phyloP scores from a whole-genome alignment of 768 basidiomycete genomes.

The Cystobasidium onofrii region DNA sequence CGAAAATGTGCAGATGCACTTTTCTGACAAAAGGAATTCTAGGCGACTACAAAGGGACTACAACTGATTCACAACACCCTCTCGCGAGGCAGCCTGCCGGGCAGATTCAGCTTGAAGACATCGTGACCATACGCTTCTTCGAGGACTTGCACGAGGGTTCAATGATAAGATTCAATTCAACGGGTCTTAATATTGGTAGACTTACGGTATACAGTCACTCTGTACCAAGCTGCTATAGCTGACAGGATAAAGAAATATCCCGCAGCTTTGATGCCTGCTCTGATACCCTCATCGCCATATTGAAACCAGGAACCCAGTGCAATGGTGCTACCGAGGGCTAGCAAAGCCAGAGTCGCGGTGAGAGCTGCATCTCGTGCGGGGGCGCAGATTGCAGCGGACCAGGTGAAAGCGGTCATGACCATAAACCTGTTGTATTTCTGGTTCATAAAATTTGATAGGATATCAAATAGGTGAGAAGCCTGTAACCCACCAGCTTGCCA shows the following conservation, averaged over 20 bases:
- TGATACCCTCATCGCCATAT: slow-evolving; percentile 2
- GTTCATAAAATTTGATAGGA: too few species aligned
- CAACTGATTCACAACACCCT: too few species aligned
- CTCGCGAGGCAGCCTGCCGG: neutral
- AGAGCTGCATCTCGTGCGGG: neutral
- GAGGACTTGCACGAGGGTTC: neutral
- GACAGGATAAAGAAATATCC: neutral
- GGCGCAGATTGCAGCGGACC: neutral
- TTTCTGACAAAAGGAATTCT: too few species aligned
- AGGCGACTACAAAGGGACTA: too few species aligned
- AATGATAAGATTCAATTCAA: neutral
- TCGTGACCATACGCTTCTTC: slow-evolving; percentile 6
- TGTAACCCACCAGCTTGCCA: neutral
- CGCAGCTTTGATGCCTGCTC: slow-evolving; percentile 1
- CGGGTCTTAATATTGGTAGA: neutral
- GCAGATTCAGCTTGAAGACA: slow-evolving; percentile 9
- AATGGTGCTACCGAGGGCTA: neutral
- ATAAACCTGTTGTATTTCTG: neutral
- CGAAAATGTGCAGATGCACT: too few species aligned
- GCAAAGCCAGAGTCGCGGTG: neutral
- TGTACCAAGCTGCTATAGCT: slow-evolving; percentile 6
- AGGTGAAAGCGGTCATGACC: neutral
- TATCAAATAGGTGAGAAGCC: too few species aligned
- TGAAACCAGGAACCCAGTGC: neutral
- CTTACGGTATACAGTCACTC: slow-evolving; percentile 10